Percentiles rank a stretch among this genome's conserved stretches.
phyloP scores from a whole-genome alignment of 495 filamentous ascomycete genomes.

The Usnea hakonensis region DNA sequence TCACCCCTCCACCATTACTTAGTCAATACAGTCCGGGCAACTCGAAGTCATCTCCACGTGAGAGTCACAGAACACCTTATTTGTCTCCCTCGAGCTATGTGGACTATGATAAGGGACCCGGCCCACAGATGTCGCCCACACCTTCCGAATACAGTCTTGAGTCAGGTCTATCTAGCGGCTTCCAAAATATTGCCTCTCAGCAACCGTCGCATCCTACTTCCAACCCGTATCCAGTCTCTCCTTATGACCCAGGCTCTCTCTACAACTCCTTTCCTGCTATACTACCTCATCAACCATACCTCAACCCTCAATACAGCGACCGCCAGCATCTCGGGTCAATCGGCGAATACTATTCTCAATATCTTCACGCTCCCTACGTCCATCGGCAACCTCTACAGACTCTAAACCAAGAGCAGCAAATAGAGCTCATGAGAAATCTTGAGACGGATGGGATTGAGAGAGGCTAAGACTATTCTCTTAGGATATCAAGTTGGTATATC shows the following conservation, averaged over 20 bases:
- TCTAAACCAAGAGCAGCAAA: slow-evolving; percentile 61
- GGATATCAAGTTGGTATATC: not conserved
- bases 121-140: slow-evolving; percentile 5
- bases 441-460: slow-evolving; percentile 10
- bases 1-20: slow-evolving; percentile 44
- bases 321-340: slow-evolving; percentile 38
- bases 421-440: slow-evolving; percentile 51
- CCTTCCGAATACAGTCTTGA: slow-evolving; percentile 12
- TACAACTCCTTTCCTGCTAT: slow-evolving; percentile 40
- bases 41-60: slow-evolving; percentile 23
- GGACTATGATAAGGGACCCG: slow-evolving; percentile 7
- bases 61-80: slow-evolving; percentile 20
- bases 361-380: slow-evolving; percentile 39
- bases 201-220: slow-evolving; percentile 24
- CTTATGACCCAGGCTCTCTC: slow-evolving; percentile 38
- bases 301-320: slow-evolving; percentile 37
- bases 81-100: slow-evolving; percentile 22
- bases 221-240: slow-evolving; percentile 27
- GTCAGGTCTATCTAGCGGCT: slow-evolving; percentile 1
- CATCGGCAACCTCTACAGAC: slow-evolving; percentile 50
- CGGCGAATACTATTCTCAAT: slow-evolving; percentile 45
- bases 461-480: not conserved
- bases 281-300: slow-evolving; percentile 39
- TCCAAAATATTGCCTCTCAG: slow-evolving; percentile 22
- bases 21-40: slow-evolving; percentile 35